These are phyloP conservation scores for Euptelea pleiosperma DNA, from an alignment of 164 flowering plant genomes.

Conservation along the genomic window DNA sequence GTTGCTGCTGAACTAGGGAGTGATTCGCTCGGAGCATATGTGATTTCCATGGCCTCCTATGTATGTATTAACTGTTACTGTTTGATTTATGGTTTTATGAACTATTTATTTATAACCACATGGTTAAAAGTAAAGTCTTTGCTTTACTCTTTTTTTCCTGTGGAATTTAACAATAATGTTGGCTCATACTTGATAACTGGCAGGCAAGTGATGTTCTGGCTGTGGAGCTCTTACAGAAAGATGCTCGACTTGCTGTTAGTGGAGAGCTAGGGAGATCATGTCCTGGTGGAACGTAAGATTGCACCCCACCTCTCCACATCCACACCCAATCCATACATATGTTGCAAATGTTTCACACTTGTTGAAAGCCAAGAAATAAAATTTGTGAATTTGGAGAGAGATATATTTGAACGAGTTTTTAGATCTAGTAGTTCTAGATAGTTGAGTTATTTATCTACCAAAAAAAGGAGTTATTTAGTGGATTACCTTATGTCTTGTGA, in stretches of 20 bases:
- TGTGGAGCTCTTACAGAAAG: constrained; percentile 93
- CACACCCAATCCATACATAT: too few species aligned
- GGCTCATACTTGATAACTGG: constrained; percentile 5
- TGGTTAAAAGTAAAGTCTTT: constrained; percentile 7
- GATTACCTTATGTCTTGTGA: too few species aligned
- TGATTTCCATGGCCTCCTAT: constrained; percentile 96
- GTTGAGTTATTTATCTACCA: too few species aligned
- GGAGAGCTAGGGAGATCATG: constrained; percentile 89
- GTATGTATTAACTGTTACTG: constrained; percentile 33
- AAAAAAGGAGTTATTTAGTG: too few species aligned
- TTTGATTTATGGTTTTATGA: neutral
- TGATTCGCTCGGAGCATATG: constrained; percentile 95
- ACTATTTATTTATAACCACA: neutral
- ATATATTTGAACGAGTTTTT: too few species aligned
- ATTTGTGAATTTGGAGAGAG: neutral
- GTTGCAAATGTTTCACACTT: neutral
- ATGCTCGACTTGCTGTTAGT: constrained; percentile 83
- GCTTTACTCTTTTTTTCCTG: neutral
- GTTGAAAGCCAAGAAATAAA: neutral
- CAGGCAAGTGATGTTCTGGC: constrained; percentile 99
- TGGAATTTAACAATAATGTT: neutral
- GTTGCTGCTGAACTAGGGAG: constrained; percentile 95
- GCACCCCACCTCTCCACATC: neutral
- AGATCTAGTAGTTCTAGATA: too few species aligned
- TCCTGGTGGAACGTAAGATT: constrained; percentile 86